phyloP scores from a whole-genome alignment of 805 yeast genomes.

The Tetrapisispora nanseiensis region DNA sequence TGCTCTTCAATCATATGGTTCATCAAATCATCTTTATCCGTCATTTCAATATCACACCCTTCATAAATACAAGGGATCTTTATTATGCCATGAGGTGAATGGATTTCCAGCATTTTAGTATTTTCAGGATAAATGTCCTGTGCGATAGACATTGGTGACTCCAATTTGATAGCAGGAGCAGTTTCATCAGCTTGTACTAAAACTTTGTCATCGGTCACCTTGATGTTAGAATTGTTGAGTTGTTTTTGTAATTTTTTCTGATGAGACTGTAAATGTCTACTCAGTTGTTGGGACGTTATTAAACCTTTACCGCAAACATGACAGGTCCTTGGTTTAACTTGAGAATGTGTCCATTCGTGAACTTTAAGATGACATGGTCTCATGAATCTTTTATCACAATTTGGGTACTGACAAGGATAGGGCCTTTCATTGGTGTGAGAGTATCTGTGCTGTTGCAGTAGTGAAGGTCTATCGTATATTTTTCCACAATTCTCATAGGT shows the following conservation, averaged over 20 bases:
- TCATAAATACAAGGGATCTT: slow-evolving; percentile 11
- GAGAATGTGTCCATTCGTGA: slow-evolving; percentile 60
- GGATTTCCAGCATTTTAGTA: background rate
- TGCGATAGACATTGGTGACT: background rate
- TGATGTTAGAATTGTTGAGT: background rate
- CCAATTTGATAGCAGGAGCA: background rate
- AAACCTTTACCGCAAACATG: slow-evolving; percentile 51
- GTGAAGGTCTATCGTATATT: slow-evolving; percentile 46
- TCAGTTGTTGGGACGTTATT: slow-evolving; percentile 47
- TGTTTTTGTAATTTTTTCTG: slow-evolving; percentile 24
- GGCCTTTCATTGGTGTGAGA: slow-evolving; percentile 78
- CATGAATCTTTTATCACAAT: slow-evolving; percentile 56
- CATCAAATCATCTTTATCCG: slow-evolving; percentile 9
- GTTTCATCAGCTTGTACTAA: background rate
- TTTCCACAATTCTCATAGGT: slow-evolving; percentile 39
- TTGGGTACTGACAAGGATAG: slow-evolving; percentile 44
- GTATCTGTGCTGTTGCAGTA: slow-evolving; percentile 57
- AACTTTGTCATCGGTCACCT: background rate
- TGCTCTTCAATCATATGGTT: slow-evolving; percentile 14
- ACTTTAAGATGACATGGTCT: slow-evolving; percentile 75
- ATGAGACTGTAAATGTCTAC: slow-evolving; percentile 52
- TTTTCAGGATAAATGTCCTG: background rate
- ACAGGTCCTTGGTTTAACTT: slow-evolving; percentile 48
- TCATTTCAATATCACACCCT: slow-evolving; percentile 8
- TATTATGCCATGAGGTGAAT: slow-evolving; percentile 1